A percentile compares a stretch with the other conserved stretches of the same genome.
phyloP scores from a whole-genome alignment of 78 protist species.

The Blattamonas nauphoetae region DNA sequence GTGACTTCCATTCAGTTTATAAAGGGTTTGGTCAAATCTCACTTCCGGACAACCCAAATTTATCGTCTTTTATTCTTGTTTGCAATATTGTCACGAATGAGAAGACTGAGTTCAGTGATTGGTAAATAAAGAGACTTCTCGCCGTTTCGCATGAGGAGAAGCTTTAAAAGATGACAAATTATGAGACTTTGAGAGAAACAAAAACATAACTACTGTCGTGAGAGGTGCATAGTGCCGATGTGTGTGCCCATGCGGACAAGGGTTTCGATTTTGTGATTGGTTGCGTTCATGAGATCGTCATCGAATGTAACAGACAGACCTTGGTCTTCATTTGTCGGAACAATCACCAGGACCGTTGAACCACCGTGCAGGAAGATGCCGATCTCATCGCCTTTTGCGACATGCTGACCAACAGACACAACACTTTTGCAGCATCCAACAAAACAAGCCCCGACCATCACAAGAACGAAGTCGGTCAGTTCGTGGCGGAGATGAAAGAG shows the following conservation, averaged over 20 bases:
- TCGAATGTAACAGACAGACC: not conserved
- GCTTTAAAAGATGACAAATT: no score
- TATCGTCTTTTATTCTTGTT: no score
- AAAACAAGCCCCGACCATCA: slow-evolving; percentile 7
- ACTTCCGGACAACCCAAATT: no score
- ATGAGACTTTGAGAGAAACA: no score
- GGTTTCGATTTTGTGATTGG: not conserved
- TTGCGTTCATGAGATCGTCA: not conserved
- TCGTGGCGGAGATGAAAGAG: not conserved
- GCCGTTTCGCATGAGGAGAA: no score
- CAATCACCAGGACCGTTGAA: not conserved
- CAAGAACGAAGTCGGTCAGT: not conserved
- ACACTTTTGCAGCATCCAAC: not conserved
- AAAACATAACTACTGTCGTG: no score
- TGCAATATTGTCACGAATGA: no score
- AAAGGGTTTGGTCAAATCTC: no score
- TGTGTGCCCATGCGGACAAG: not conserved
- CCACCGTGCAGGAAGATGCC: slow-evolving; percentile 4
- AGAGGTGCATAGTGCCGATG: no score
- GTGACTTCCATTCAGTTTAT: no score
- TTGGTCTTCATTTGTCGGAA: not conserved
- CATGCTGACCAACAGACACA: not conserved
- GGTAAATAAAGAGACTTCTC: no score
- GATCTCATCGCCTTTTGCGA: not conserved
- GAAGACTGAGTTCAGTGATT: no score